phyloP scores from a whole-genome alignment of 1,284 basidiomycete species.

The Trametes hirsuta region DNA sequence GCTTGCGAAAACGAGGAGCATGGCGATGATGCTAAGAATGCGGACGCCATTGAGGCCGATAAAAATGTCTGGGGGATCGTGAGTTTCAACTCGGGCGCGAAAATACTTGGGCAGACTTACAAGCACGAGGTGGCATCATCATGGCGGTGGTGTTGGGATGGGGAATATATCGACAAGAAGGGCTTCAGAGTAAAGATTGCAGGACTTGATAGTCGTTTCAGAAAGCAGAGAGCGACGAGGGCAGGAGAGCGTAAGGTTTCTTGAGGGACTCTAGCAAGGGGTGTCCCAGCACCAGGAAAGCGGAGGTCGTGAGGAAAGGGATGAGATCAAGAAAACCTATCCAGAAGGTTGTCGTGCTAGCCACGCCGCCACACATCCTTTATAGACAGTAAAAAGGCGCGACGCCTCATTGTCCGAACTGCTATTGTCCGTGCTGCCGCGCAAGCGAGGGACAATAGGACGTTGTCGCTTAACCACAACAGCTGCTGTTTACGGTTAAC shows the following conservation, averaged over 20 bases:
- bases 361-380: slow-evolving; percentile 1
- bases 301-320: slow-evolving; percentile 10
- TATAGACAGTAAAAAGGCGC: slow-evolving; percentile 6
- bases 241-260: slow-evolving; percentile 1
- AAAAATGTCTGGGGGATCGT: slow-evolving; percentile 59
- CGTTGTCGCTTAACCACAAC: slow-evolving; percentile 22
- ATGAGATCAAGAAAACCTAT: slow-evolving; percentile 7
- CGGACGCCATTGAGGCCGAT: slow-evolving; percentile 81
- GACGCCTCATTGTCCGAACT: slow-evolving; percentile 19
- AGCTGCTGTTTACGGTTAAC: slow-evolving; percentile 14
- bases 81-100: neutral
- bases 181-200: neutral
- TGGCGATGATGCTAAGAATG: slow-evolving; percentile 75
- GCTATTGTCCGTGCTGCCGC: slow-evolving; percentile 18
- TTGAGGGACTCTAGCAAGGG: slow-evolving; percentile 11
- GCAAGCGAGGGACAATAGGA: slow-evolving; percentile 15
- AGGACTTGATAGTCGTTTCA: slow-evolving; percentile 2
- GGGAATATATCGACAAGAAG: neutral
- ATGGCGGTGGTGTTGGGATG: neutral
- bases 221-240: slow-evolving; percentile 7
- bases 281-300: slow-evolving; percentile 30
- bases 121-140: slow-evolving; percentile 18
- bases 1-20: slow-evolving; percentile 79
- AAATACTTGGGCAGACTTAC: neutral
- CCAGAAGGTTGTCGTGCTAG: slow-evolving; percentile 2